phyloP scores from a whole-genome alignment of 176 grass and related monocot species.

The Oryza brachyantha region DNA sequence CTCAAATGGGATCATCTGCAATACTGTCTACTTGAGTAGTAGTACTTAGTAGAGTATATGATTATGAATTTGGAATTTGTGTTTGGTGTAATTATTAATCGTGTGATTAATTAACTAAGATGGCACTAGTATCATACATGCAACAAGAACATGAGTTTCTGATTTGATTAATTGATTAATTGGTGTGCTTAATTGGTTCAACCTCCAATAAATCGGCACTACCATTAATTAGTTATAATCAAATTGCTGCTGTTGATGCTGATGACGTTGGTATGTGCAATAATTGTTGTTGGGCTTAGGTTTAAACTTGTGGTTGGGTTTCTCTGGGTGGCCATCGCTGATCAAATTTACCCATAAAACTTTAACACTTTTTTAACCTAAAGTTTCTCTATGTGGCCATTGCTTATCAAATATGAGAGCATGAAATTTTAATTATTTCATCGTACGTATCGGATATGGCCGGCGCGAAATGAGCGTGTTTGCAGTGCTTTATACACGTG shows the following conservation, averaged over 20 bases:
- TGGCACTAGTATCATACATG: background rate
- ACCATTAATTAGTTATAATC: background rate
- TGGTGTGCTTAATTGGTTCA: background rate
- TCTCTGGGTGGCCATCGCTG: background rate
- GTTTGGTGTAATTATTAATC: conserved; percentile 18
- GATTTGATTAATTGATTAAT: background rate
- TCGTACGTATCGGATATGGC: background rate
- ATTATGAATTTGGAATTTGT: background rate
- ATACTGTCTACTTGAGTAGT: background rate
- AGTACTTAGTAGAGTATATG: too few relatives aligned
- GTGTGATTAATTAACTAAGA: background rate
- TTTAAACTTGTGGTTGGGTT: conserved; percentile 12
- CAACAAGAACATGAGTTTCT: too few relatives aligned
- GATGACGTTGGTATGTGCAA: background rate
- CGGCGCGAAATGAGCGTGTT: background rate
- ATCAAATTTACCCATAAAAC: background rate
- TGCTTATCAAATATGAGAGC: background rate
- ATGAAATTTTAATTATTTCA: background rate
- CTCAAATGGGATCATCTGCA: background rate
- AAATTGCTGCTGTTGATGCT: background rate
- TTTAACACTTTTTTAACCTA: background rate
- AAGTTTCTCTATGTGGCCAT: background rate
- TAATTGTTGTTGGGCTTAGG: background rate
- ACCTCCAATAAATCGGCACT: conserved; percentile 2
- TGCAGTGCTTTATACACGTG: background rate